Percentiles rank a stretch among this genome's conserved stretches.
phyloP scores from a whole-genome alignment of 495 filamentous ascomycete species.

The Oleoguttula mirabilis region DNA sequence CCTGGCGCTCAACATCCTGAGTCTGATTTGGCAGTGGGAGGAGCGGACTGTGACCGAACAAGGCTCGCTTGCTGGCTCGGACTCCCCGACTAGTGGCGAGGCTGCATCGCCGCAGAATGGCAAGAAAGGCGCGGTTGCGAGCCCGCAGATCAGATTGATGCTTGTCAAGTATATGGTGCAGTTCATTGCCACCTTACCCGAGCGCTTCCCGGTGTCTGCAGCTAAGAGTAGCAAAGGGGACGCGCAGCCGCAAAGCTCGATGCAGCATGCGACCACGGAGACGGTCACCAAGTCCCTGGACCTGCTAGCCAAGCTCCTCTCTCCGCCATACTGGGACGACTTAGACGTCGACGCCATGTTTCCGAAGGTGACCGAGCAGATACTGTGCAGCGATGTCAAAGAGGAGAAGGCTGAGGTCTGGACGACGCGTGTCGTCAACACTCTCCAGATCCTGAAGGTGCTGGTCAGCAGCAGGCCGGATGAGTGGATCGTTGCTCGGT shows the following conservation, averaged over 20 bases:
- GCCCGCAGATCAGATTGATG: slow-evolving; percentile 49
- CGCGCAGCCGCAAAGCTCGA: background rate
- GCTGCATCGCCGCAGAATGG: slow-evolving; percentile 31
- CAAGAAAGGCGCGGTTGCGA: slow-evolving; percentile 35
- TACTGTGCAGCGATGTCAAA: slow-evolving; percentile 44
- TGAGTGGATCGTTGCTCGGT: slow-evolving; percentile 74
- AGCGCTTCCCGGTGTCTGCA: slow-evolving; percentile 64
- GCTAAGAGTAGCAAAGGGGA: slow-evolving; percentile 49
- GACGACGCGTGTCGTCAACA: slow-evolving; percentile 76
- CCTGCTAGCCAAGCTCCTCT: slow-evolving; percentile 75
- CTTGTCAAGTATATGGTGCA: slow-evolving; percentile 88
- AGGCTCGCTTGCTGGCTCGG: slow-evolving; percentile 13
- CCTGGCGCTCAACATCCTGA: slow-evolving; percentile 79
- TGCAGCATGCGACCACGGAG: slow-evolving; percentile 39
- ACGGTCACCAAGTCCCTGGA: slow-evolving; percentile 73
- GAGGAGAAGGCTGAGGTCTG: slow-evolving; percentile 49
- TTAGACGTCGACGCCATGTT: slow-evolving; percentile 75
- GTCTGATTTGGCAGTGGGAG: slow-evolving; percentile 86
- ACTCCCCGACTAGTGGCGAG: slow-evolving; percentile 5
- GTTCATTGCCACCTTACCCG: slow-evolving; percentile 81
- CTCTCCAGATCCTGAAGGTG: slow-evolving; percentile 77
- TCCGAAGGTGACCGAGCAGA: slow-evolving; percentile 73
- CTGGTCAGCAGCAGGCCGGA: slow-evolving; percentile 74
- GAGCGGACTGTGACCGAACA: slow-evolving; percentile 56
- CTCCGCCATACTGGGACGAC: slow-evolving; percentile 82